Percentiles rank a stretch among this genome's conserved stretches.
Evolutionary conservation across 768 basidiomycete genomes (phyloP).

Genomic region (Amanita molliuscula): DNA sequence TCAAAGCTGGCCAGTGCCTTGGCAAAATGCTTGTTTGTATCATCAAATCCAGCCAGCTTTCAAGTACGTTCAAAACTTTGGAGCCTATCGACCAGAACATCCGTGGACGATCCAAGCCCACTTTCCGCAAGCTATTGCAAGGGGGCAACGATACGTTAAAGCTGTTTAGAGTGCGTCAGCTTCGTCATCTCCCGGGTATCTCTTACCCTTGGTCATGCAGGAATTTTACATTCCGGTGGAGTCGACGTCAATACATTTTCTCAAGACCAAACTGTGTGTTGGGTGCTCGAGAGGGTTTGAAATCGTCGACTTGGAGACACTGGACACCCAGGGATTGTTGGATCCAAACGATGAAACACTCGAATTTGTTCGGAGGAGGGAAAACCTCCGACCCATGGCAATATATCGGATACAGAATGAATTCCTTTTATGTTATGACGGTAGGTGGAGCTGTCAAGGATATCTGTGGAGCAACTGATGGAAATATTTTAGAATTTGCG

Average conservation of each 20-base stretch:
- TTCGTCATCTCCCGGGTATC: background rate
- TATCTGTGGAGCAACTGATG: constrained; percentile 3
- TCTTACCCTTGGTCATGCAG: constrained; percentile 27
- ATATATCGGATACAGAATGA: constrained; percentile 96
- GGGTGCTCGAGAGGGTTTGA: constrained; percentile 97
- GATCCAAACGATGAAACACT: constrained; percentile 88
- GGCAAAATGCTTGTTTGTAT: constrained; percentile 90
- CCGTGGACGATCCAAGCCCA: constrained; percentile 72
- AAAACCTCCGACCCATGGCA: constrained; percentile 86
- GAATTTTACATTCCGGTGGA: constrained; percentile 99
- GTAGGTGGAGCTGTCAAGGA: constrained; percentile 34
- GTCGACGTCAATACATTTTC: constrained; percentile 91
- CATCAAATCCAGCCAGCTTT: constrained; percentile 90
- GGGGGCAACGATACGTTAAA: constrained; percentile 92
- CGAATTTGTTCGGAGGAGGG: constrained; percentile 87
- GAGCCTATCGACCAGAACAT: constrained; percentile 91
- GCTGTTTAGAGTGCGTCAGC: constrained; percentile 67
- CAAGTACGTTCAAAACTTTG: constrained; percentile 94
- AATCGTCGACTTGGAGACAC: constrained; percentile 92
- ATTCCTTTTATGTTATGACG: constrained; percentile 95
- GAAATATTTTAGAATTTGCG: constrained; percentile 70
- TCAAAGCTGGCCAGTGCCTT: constrained; percentile 92
- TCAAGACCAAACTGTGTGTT: constrained; percentile 95
- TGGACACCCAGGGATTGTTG: constrained; percentile 93
- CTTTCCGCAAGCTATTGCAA: constrained; percentile 91